Evolutionary conservation across 331 rosid species (phyloP).

Genomic region (Spiraea crenata): DNA sequence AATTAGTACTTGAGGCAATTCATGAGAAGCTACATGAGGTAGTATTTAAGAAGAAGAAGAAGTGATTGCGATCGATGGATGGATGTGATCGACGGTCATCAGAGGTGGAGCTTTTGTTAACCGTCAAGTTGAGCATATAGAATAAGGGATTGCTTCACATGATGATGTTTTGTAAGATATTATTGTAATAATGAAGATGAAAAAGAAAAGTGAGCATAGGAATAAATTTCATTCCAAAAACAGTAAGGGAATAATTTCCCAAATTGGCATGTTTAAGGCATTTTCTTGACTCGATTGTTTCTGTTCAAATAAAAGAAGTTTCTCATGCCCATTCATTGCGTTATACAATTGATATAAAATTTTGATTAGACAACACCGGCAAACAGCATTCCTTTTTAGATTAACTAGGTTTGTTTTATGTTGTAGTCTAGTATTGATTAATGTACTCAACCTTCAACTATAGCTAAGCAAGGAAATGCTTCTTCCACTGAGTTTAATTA

Average conservation of each 20-base stretch:
- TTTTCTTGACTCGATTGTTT: slow-evolving; percentile 23
- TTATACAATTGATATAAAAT: background rate
- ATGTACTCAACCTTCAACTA: slow-evolving; percentile 7
- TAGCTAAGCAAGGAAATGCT: slow-evolving; percentile 37
- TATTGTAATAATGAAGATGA: slow-evolving; percentile 17
- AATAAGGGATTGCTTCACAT: slow-evolving; percentile 46
- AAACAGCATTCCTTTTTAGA: slow-evolving; percentile 21
- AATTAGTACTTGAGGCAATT: no score
- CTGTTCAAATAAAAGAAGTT: slow-evolving; percentile 14
- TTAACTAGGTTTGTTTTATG: background rate
- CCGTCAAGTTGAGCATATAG: slow-evolving; percentile 34
- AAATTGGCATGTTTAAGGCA: slow-evolving; percentile 29
- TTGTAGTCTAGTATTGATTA: slow-evolving; percentile 3
- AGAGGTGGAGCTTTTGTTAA: slow-evolving; percentile 31
- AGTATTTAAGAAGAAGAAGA: no score
- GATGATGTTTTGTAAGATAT: slow-evolving; percentile 36
- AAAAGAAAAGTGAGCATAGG: slow-evolving; percentile 11
- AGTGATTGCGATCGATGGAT: no score
- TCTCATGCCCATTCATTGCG: slow-evolving; percentile 32
- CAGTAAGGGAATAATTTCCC: slow-evolving; percentile 46
- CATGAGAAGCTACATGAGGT: no score
- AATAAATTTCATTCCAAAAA: slow-evolving; percentile 11
- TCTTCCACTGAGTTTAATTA: slow-evolving; percentile 46
- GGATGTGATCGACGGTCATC: no score
- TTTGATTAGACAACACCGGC: slow-evolving; percentile 79